Conservation (phyloP, 2,329 filamentous ascomycete species). For the Diaporthe velutina region DNA sequence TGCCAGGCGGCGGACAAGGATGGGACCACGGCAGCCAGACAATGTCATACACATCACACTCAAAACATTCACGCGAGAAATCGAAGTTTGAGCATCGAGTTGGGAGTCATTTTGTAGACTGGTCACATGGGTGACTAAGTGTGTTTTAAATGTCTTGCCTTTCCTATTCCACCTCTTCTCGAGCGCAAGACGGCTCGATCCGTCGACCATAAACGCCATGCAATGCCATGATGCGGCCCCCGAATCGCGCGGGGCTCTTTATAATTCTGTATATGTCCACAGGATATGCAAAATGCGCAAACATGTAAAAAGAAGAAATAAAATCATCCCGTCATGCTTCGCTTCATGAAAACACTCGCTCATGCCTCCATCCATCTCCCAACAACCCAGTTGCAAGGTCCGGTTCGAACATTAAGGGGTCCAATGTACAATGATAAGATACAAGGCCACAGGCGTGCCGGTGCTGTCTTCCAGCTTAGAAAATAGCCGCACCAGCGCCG, state of each 20-base stretch:
- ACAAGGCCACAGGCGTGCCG: background rate
- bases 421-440: background rate
- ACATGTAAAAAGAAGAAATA: background rate
- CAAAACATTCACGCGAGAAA: background rate
- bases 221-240: slow-evolving; percentile 5
- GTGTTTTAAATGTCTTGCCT: background rate
- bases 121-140: background rate
- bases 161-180: background rate
- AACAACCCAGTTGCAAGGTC: background rate
- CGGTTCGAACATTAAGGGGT: background rate
- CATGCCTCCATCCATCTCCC: background rate
- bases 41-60: background rate
- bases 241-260: background rate
- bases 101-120: background rate
- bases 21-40: background rate
- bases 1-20: background rate
- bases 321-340: slow-evolving; percentile 18
- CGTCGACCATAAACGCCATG: slow-evolving; percentile 23
- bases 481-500: slow-evolving; percentile 18
- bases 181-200: background rate
- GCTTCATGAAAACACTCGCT: slow-evolving; percentile 22
- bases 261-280: slow-evolving; percentile 23
- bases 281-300: slow-evolving; percentile 12
- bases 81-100: background rate
- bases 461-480: background rate